A percentile compares a stretch with the other conserved stretches of the same genome.
Evolutionary conservation across 371 early-diverging fungal species (phyloP).

Genomic region (Mucor lusitanicus): DNA sequence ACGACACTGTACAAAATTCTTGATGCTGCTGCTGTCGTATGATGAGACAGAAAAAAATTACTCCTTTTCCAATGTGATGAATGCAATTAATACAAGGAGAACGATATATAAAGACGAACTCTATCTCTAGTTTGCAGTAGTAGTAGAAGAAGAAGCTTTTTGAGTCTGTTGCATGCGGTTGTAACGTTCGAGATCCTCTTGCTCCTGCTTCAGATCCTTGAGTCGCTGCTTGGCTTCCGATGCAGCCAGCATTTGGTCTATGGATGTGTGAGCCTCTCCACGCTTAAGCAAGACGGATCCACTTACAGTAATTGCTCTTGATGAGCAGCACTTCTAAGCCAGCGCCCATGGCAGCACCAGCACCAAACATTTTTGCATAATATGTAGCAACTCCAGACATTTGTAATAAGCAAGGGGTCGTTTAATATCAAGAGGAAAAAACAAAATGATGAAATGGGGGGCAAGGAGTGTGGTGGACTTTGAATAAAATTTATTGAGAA

Average conservation of each 20-base stretch:
- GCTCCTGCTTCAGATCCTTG: constrained; percentile 41
- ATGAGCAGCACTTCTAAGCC: constrained; percentile 45
- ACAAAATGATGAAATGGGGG: no score
- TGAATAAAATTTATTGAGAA: neutral
- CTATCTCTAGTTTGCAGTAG: neutral
- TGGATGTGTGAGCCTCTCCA: neutral
- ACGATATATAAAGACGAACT: neutral
- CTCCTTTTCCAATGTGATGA: neutral
- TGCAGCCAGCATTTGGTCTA: constrained; percentile 54
- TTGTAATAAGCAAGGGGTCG: constrained; percentile 5
- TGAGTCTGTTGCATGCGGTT: constrained; percentile 16
- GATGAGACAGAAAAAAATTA: neutral
- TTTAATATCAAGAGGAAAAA: neutral
- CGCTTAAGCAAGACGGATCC: neutral
- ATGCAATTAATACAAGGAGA: neutral
- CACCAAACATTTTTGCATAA: constrained; percentile 47
- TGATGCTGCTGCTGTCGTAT: neutral
- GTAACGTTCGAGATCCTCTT: constrained; percentile 39
- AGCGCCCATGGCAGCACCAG: constrained; percentile 38
- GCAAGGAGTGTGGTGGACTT: neutral
- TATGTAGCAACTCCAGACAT: constrained; percentile 25
- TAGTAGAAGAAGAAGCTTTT: neutral
- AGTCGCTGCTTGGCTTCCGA: constrained; percentile 45
- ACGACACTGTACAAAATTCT: neutral
- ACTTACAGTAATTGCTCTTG: constrained; percentile 53